These are phyloP conservation scores for Prinsepia uniflora DNA, from an alignment of 306 rosid species.

Conservation along the genomic window DNA sequence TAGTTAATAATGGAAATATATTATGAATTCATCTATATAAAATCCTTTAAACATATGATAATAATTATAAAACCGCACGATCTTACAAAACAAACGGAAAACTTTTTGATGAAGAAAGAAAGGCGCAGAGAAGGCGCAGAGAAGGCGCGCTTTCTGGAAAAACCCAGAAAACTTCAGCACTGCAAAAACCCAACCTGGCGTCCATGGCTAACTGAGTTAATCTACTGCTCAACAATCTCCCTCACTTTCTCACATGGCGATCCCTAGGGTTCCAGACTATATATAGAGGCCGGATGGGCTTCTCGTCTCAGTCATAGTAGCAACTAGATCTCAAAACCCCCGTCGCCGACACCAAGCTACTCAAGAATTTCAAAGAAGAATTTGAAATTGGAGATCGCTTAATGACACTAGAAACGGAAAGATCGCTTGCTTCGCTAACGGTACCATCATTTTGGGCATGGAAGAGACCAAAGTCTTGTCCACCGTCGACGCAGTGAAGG, in stretches of 20 bases:
- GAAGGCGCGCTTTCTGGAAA: no score
- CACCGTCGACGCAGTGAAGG: conserved; percentile 60
- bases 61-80: no score
- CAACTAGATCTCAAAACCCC: conserved; percentile 29
- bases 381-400: conserved; percentile 73
- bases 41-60: no score
- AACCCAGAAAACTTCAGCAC: no score
- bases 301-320: no score
- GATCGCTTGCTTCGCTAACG: conserved; percentile 87
- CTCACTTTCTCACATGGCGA: conserved; percentile 50
- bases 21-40: no score
- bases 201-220: conserved; percentile 38
- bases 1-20: no score
- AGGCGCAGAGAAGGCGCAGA: no score
- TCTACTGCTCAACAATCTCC: conserved; percentile 45
- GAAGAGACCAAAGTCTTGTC: conserved; percentile 73
- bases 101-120: no score
- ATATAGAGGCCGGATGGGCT: conserved; percentile 60
- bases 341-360: conserved; percentile 37
- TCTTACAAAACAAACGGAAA: no score
- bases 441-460: conserved; percentile 64
- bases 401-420: conserved; percentile 65
- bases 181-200: conserved; percentile 31
- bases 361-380: conserved; percentile 62
- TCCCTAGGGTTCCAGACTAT: conserved; percentile 43